Percentiles rank a stretch among this genome's conserved stretches.
These are phyloP conservation scores for Pseudozyma tsukubaensis DNA, from an alignment of 1,284 basidiomycete genomes.

Conservation along the genomic window DNA sequence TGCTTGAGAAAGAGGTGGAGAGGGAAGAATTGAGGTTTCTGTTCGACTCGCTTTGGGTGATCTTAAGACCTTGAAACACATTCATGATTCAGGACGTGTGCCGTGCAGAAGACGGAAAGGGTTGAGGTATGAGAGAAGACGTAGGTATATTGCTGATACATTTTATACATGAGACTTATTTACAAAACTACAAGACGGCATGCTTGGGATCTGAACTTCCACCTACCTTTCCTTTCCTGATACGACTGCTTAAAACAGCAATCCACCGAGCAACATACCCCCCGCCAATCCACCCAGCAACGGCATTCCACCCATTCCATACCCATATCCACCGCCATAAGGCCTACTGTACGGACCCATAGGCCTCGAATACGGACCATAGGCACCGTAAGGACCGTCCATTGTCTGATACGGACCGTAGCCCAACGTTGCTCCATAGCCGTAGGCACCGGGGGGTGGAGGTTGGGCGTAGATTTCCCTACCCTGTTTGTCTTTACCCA, in stretches of 20 bases:
- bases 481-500: slow-evolving; percentile 45
- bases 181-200: too few species aligned
- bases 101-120: background rate
- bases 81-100: background rate
- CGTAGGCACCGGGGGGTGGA: slow-evolving; percentile 41
- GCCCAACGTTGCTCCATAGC: slow-evolving; percentile 40
- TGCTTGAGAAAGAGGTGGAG: background rate
- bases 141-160: too few species aligned
- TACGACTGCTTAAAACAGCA: slow-evolving; percentile 35
- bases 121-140: too few species aligned
- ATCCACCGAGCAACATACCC: slow-evolving; percentile 51
- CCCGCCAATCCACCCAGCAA: slow-evolving; percentile 42
- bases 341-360: slow-evolving; percentile 44
- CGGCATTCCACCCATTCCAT: slow-evolving; percentile 8
- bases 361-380: slow-evolving; percentile 37
- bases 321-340: slow-evolving; percentile 21
- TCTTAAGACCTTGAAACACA: too few species aligned
- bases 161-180: too few species aligned
- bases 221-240: background rate
- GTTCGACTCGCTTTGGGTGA: background rate
- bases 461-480: slow-evolving; percentile 55
- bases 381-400: slow-evolving; percentile 38
- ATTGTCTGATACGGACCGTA: slow-evolving; percentile 49
- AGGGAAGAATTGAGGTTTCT: background rate
- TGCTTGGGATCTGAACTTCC: too few species aligned